Evolutionary conservation across 2,329 filamentous ascomycete species (phyloP).

Genomic region (Neonectria neomacrospora): DNA sequence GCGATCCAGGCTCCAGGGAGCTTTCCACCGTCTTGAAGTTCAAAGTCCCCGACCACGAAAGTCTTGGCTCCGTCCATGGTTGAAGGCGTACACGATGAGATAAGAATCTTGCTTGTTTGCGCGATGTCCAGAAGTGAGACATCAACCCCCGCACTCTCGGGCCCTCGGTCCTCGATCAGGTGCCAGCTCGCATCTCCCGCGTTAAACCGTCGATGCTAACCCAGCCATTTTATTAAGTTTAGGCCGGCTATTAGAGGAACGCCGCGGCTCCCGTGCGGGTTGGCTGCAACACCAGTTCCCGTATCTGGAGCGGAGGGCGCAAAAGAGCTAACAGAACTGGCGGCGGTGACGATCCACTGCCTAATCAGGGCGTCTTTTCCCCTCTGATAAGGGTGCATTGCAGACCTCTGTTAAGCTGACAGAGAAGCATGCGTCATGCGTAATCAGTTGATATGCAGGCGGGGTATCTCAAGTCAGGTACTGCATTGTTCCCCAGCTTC

Average conservation of each 20-base stretch:
- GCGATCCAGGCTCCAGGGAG: slow-evolving; percentile 75
- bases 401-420: not conserved
- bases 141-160: not conserved
- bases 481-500: not conserved
- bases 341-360: not conserved
- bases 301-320: not conserved
- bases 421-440: slow-evolving; percentile 3
- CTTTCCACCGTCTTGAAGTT: slow-evolving; percentile 71
- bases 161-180: not conserved
- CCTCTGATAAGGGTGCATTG: not conserved
- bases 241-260: not conserved
- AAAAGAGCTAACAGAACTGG: not conserved
- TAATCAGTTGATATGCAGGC: not conserved
- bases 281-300: not conserved
- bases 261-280: not conserved
- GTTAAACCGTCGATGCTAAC: not conserved
- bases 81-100: not conserved
- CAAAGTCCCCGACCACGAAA: slow-evolving; percentile 72
- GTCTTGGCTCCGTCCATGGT: slow-evolving; percentile 33
- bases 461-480: slow-evolving; percentile 1
- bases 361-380: not conserved
- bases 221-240: not conserved
- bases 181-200: not conserved
- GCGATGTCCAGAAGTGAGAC: not conserved
- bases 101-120: too few relatives aligned